Evolutionary conservation across 176 grass and related monocot genomes (phyloP).

Genomic region (Aechmea fasciata): DNA sequence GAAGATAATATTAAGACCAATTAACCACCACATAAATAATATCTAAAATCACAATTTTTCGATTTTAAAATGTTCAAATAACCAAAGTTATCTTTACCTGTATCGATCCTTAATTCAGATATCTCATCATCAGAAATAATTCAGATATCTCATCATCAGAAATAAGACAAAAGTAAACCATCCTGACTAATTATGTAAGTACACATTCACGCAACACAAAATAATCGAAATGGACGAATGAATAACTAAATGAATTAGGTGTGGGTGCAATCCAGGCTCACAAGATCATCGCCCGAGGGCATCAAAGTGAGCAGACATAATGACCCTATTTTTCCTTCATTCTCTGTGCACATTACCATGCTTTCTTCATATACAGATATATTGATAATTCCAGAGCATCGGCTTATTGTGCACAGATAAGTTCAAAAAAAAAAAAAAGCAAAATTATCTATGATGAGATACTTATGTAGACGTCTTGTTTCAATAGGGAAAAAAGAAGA

Average conservation of each 20-base stretch:
- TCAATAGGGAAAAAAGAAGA: too few species aligned
- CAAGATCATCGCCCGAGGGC: constrained; percentile 66
- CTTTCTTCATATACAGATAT: constrained; percentile 44
- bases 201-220: not conserved
- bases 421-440: not conserved
- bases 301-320: constrained; percentile 83
- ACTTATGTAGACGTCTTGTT: too few species aligned
- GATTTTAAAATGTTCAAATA: too few species aligned
- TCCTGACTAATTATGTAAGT: too few species aligned
- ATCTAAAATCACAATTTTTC: too few species aligned
- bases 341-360: constrained; percentile 84
- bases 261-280: constrained; percentile 75
- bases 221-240: not conserved
- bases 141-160: too few species aligned
- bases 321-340: constrained; percentile 18
- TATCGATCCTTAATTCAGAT: too few species aligned
- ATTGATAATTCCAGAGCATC: constrained; percentile 56
- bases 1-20: too few species aligned
- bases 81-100: too few species aligned
- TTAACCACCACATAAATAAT: too few species aligned
- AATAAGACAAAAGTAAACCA: too few species aligned
- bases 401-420: constrained; percentile 64
- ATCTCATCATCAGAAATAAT: too few species aligned
- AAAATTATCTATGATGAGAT: not conserved
- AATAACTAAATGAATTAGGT: not conserved